These are phyloP conservation scores for Phytophthora parvispora DNA, from an alignment of 352 stramenopile species.

Conservation along the genomic window DNA sequence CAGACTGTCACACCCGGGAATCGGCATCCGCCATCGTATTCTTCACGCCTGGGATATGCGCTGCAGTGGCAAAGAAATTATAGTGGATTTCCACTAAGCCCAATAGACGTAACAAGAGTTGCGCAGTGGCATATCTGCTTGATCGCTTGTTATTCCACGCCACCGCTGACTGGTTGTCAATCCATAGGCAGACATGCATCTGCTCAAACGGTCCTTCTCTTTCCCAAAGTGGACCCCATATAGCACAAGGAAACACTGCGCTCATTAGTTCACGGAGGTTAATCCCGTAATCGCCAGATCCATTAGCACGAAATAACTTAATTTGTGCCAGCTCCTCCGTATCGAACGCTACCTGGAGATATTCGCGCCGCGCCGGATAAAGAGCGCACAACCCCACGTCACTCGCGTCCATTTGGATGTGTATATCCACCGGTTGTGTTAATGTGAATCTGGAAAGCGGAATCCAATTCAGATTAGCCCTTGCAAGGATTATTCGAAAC, in stretches of 20 bases:
- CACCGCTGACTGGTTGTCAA: constrained; percentile 24
- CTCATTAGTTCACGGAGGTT: constrained; percentile 28
- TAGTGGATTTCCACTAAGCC: neutral
- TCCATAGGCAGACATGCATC: constrained; percentile 19
- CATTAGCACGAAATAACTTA: neutral
- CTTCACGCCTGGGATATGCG: constrained; percentile 7
- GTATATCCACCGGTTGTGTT: neutral
- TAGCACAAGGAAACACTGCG: constrained; percentile 8
- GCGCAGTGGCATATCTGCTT: constrained; percentile 1
- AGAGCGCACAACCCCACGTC: constrained; percentile 24
- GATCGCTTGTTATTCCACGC: constrained; percentile 19
- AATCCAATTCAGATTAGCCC: too few relatives aligned
- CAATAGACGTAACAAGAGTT: constrained; percentile 3
- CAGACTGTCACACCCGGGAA: constrained; percentile 7
- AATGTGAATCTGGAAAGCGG: too few relatives aligned
- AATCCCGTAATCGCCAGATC: constrained; percentile 13
- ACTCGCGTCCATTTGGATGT: constrained; percentile 25
- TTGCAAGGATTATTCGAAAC: neutral
- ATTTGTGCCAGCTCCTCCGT: neutral
- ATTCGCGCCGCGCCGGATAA: constrained; percentile 4
- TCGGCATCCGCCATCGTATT: constrained; percentile 11
- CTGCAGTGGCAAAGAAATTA: constrained; percentile 8
- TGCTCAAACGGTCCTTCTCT: neutral
- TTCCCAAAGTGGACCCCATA: neutral
- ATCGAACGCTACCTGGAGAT: constrained; percentile 13